These are phyloP conservation scores for Zizania latifolia DNA, from an alignment of 176 grass and related monocot species.

Conservation along the genomic window DNA sequence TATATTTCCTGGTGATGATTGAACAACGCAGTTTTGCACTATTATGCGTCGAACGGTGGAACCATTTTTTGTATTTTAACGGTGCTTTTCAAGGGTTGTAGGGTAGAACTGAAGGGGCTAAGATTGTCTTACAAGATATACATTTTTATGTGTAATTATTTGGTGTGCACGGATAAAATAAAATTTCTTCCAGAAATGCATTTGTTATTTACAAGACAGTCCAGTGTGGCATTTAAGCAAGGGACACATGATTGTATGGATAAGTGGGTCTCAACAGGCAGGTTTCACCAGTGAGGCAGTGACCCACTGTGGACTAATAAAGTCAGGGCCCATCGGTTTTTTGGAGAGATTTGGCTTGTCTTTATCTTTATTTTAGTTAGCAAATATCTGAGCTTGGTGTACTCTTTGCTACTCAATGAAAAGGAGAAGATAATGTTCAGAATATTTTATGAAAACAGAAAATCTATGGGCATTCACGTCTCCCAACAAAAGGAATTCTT, in stretches of 20 bases:
- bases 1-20: background rate
- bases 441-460: background rate
- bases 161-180: background rate
- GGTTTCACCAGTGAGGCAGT: slow-evolving; percentile 27
- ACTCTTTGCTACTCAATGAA: background rate
- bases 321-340: background rate
- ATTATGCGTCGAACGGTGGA: background rate
- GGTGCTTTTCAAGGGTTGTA: background rate
- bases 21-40: background rate
- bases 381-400: slow-evolving; percentile 4
- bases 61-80: background rate
- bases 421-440: background rate
- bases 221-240: slow-evolving; percentile 16
- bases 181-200: background rate
- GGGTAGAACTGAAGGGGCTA: background rate
- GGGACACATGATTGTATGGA: slow-evolving; percentile 23
- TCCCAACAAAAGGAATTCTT: background rate
- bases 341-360: slow-evolving; percentile 34
- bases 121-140: background rate
- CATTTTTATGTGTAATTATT: background rate
- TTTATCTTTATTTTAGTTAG: slow-evolving; percentile 24
- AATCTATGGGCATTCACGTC: background rate
- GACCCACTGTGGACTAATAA: slow-evolving; percentile 39
- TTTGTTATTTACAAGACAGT: background rate
- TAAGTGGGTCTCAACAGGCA: slow-evolving; percentile 23